These are phyloP conservation scores for Berkeleyomyces rouxiae DNA, from an alignment of 2,329 filamentous ascomycete genomes.

Conservation along the genomic window DNA sequence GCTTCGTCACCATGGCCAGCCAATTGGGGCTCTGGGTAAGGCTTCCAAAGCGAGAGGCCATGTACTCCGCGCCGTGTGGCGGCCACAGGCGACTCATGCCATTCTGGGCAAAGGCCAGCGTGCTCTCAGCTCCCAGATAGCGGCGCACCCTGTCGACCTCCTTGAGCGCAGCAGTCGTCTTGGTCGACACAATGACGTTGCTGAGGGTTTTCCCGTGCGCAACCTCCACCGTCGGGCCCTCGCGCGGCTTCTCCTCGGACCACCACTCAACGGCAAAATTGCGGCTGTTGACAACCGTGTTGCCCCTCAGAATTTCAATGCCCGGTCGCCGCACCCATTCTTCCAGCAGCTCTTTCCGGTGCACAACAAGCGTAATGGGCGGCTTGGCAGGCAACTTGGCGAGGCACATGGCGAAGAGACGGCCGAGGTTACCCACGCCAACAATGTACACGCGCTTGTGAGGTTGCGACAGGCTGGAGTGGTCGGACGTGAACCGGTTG, in stretches of 20 bases:
- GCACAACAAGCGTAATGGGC: constrained; percentile 66
- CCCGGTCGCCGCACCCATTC: constrained; percentile 30
- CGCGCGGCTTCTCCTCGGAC: constrained; percentile 27
- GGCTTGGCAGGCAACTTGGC: constrained; percentile 42
- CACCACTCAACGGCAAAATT: constrained; percentile 38
- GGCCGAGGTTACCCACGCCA: constrained; percentile 67
- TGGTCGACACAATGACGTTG: constrained; percentile 65
- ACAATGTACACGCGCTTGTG: constrained; percentile 51
- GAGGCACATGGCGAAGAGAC: constrained; percentile 59
- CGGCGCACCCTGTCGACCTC: constrained; percentile 41
- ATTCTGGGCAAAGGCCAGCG: constrained; percentile 73
- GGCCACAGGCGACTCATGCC: constrained; percentile 59
- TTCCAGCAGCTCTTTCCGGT: constrained; percentile 34
- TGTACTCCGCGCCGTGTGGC: constrained; percentile 30
- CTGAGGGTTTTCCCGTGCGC: constrained; percentile 32
- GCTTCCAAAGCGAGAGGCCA: constrained; percentile 24
- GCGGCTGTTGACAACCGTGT: constrained; percentile 19
- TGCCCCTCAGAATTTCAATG: constrained; percentile 28
- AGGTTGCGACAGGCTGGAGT: constrained; percentile 3
- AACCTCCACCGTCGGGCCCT: constrained; percentile 26
- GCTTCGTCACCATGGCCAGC: constrained; percentile 47
- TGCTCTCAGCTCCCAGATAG: constrained; percentile 47
- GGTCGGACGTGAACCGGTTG: constrained; percentile 13
- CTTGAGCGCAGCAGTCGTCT: constrained; percentile 50
- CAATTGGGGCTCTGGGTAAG: constrained; percentile 42